Evolutionary conservation across 805 yeast species (phyloP), one percentile per base, ranked within the genome.

Genomic region (Candida stauntonica): DNA sequence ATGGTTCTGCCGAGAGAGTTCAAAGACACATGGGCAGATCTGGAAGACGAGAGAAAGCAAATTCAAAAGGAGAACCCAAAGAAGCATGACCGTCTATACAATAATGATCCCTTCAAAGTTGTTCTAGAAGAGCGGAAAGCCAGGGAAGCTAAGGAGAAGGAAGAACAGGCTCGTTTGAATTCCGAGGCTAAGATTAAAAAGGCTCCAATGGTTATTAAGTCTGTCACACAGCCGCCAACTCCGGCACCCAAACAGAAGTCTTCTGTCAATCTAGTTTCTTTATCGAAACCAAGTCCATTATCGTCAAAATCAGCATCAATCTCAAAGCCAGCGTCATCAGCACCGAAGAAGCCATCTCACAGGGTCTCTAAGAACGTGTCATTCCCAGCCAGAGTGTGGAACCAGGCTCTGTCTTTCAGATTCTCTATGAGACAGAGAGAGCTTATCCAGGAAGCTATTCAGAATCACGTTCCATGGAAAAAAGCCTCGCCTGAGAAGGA

Each of bases 1-100:
- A 80, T 89, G 89, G 81, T 87, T 52, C 68, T 91, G 12, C 98
- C 98, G 0, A 76, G 81, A 4, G 78, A 81, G 23, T 95, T 86
- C 57, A 78, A 86, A 46, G 75, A 75, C 34, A 66, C 86, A 19
- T 91, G 98, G 98, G 60, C 68, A 17, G 77, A 73, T 16, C 62
- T 91, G 41, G 95, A 86, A 39, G 68, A 65, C 6, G 75, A 70
- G 42, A 67, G 95, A 41, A 68, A 72, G 46, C 52, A 58, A 29
- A 45, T 78, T n/a, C 44, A 68, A 26, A 72, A 72, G 41, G 61
- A 58, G 7, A 66, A 76, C 52, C 69, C 73, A 5, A 52, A 50
- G 1, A 66, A 63, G 24, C 84, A 81, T 35, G 72, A 71, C 42
- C 57, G 60, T 26, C 49, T 72, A 5, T 88, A 83, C 57, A 73